Percentiles rank a stretch among this genome's conserved stretches.
Conservation (phyloP, 2,329 filamentous ascomycete genomes). For the Monilinia polystroma region DNA sequence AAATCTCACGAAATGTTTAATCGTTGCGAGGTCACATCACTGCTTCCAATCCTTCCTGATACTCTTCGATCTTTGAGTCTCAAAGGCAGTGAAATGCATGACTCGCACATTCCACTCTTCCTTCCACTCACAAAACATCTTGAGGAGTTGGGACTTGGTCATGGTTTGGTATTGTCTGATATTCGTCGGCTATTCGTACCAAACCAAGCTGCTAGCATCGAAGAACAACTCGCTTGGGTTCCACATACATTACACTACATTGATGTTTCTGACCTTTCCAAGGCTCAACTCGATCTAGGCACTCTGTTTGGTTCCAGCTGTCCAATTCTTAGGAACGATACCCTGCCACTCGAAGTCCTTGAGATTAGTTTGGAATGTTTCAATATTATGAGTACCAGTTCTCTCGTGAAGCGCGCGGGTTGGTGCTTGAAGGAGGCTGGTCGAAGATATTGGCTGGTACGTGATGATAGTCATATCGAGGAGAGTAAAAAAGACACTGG, state of each 20-base stretch:
- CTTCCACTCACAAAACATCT: slow-evolving; percentile 67
- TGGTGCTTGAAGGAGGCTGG: slow-evolving; percentile 72
- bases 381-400: slow-evolving; percentile 58
- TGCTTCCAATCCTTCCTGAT: slow-evolving; percentile 64
- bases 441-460: slow-evolving; percentile 64
- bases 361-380: slow-evolving; percentile 71
- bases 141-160: slow-evolving; percentile 73
- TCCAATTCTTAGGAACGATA: slow-evolving; percentile 57
- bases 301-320: slow-evolving; percentile 52
- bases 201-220: slow-evolving; percentile 33
- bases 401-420: slow-evolving; percentile 45
- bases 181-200: slow-evolving; percentile 44
- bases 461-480: slow-evolving; percentile 38
- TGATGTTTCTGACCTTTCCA: slow-evolving; percentile 71
- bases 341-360: slow-evolving; percentile 71
- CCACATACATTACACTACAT: slow-evolving; percentile 69
- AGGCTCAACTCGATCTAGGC: slow-evolving; percentile 57
- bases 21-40: slow-evolving; percentile 60
- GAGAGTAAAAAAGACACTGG: slow-evolving; percentile 51
- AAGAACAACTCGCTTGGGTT: slow-evolving; percentile 47
- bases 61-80: slow-evolving; percentile 73
- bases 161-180: slow-evolving; percentile 63
- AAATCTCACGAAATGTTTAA: slow-evolving; percentile 70
- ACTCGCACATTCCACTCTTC: slow-evolving; percentile 62
- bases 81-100: slow-evolving; percentile 69